These are phyloP conservation scores for Diaporthe nobilis DNA, from an alignment of 2,329 filamentous ascomycete species.

Conservation along the genomic window DNA sequence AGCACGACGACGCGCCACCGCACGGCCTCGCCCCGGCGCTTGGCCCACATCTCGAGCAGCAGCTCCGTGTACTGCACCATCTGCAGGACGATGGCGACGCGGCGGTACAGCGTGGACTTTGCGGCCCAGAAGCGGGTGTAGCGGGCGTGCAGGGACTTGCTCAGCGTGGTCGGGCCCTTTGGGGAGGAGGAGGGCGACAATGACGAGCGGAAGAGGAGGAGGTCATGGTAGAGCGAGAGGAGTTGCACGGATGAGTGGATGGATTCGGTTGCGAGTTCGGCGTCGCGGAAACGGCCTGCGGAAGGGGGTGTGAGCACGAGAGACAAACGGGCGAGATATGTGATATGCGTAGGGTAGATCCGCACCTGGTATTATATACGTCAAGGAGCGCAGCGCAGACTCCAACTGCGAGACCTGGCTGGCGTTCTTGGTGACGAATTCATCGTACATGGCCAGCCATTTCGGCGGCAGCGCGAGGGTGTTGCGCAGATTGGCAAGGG, in stretches of 20 bases:
- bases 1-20: slow-evolving; percentile 91
- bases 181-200: slow-evolving; percentile 61
- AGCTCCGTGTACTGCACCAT: slow-evolving; percentile 96
- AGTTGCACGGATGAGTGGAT: slow-evolving; percentile 91
- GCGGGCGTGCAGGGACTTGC: slow-evolving; percentile 71
- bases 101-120: slow-evolving; percentile 79
- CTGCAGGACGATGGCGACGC: slow-evolving; percentile 85
- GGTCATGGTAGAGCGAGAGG: slow-evolving; percentile 93
- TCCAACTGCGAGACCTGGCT: slow-evolving; percentile 96
- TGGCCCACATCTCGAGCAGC: slow-evolving; percentile 97
- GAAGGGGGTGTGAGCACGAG: neutral
- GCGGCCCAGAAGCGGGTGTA: slow-evolving; percentile 78
- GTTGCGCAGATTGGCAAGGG: slow-evolving; percentile 52
- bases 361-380: slow-evolving; percentile 92
- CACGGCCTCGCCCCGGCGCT: slow-evolving; percentile 83
- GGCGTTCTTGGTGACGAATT: slow-evolving; percentile 96
- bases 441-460: slow-evolving; percentile 81
- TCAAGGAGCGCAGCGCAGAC: slow-evolving; percentile 90
- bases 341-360: slow-evolving; percentile 15
- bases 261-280: slow-evolving; percentile 94
- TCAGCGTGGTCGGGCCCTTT: slow-evolving; percentile 67
- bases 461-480: slow-evolving; percentile 72
- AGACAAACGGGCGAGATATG: neutral
- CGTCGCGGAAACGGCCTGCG: slow-evolving; percentile 87
- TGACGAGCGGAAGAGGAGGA: slow-evolving; percentile 76